These are phyloP conservation scores for Decorospora gaudefroyi DNA, from an alignment of 2,329 filamentous ascomycete genomes.

Conservation along the genomic window DNA sequence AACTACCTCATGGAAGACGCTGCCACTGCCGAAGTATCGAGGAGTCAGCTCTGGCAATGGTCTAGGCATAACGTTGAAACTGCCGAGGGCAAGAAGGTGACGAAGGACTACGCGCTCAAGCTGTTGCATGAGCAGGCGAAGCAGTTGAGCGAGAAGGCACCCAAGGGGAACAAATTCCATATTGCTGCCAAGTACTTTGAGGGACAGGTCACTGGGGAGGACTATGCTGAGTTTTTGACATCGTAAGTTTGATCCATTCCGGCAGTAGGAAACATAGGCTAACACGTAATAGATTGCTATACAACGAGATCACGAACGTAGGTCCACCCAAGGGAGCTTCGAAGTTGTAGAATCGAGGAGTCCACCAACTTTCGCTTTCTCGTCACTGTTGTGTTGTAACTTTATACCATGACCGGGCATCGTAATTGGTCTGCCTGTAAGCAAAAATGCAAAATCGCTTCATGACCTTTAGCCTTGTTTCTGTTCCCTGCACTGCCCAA, in stretches of 20 bases:
- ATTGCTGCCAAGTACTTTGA: conserved; percentile 93
- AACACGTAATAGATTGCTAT: conserved; percentile 66
- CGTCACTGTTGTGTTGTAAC: conserved; percentile 6
- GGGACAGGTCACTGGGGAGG: conserved; percentile 91
- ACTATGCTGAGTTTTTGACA: conserved; percentile 96
- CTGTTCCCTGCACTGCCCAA: background rate
- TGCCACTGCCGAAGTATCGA: conserved; percentile 92
- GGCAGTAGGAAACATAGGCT: conserved; percentile 11
- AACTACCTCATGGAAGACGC: conserved; percentile 99
- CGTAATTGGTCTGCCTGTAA: conserved; percentile 2
- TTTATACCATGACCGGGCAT: conserved; percentile 17
- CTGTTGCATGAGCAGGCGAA: conserved; percentile 85
- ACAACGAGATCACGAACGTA: conserved; percentile 82
- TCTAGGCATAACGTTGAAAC: conserved; percentile 73
- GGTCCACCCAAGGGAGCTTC: conserved; percentile 63
- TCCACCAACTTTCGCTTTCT: background rate
- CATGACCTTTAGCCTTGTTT: background rate
- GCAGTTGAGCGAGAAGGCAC: conserved; percentile 71
- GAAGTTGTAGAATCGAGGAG: conserved; percentile 49
- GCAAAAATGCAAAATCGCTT: conserved; percentile 12
- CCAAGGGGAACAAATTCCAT: conserved; percentile 88
- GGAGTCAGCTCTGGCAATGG: conserved; percentile 98
- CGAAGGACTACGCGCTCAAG: conserved; percentile 87
- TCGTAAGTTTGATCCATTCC: conserved; percentile 58
- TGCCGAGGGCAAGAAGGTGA: conserved; percentile 85